Conservation (phyloP, 1,284 basidiomycete genomes). For the Pseudomicrostroma phylloplanum region DNA sequence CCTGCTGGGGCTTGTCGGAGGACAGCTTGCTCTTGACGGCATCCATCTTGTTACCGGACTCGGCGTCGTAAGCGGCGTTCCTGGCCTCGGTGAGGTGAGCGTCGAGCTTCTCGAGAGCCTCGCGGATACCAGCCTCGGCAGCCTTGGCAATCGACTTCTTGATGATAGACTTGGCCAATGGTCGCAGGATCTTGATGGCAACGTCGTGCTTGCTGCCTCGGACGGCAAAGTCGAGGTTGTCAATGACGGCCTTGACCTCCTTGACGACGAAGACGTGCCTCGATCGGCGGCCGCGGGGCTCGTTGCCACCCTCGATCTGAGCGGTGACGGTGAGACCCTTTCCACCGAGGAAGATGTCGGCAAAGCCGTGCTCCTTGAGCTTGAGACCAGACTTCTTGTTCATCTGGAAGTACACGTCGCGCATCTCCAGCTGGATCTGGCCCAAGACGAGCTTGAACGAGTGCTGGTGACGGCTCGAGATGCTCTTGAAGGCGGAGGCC, state of each 20-base stretch:
- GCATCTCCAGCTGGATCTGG: conserved; percentile 91
- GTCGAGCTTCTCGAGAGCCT: conserved; percentile 76
- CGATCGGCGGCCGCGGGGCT: conserved; percentile 38
- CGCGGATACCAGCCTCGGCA: conserved; percentile 67
- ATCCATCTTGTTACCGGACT: conserved; percentile 53
- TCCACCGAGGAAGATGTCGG: conserved; percentile 81
- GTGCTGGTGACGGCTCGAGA: conserved; percentile 36
- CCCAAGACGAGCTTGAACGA: conserved; percentile 50
- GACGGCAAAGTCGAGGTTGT: conserved; percentile 80
- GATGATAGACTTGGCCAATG: conserved; percentile 57
- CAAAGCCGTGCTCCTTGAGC: conserved; percentile 80
- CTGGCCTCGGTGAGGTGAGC: conserved; percentile 75
- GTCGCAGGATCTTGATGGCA: conserved; percentile 71
- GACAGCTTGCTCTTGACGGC: conserved; percentile 64
- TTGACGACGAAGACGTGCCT: conserved; percentile 69
- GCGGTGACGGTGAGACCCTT: conserved; percentile 60
- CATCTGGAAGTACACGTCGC: conserved; percentile 76
- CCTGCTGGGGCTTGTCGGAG: conserved; percentile 39
- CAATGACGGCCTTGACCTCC: conserved; percentile 71
- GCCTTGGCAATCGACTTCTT: conserved; percentile 86
- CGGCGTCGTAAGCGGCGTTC: conserved; percentile 24
- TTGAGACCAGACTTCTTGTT: conserved; percentile 61
- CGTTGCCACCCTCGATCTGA: conserved; percentile 61
- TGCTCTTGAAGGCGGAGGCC: conserved; percentile 54
- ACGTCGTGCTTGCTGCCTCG: conserved; percentile 84